phyloP scores from a whole-genome alignment of 1,284 basidiomycete genomes.

The Boletus sp. region DNA sequence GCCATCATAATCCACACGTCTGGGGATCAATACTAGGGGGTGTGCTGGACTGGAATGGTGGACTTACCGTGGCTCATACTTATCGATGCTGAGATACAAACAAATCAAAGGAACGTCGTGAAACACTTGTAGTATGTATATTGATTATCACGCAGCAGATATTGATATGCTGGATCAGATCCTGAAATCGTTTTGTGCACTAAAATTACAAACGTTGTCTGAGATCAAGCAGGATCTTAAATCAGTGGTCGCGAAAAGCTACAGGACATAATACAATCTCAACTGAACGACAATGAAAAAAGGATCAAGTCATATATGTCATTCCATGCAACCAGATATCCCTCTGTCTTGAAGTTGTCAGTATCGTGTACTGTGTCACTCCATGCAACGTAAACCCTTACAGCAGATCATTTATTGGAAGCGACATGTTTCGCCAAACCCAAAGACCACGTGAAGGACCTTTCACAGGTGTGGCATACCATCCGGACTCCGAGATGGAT shows the following conservation, averaged over 20 bases:
- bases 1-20: too few relatives aligned
- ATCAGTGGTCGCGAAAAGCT: not conserved
- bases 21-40: too few relatives aligned
- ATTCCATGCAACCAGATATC: not conserved
- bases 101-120: not conserved
- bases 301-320: not conserved
- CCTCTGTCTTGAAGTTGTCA: not conserved
- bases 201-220: not conserved
- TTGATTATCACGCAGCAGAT: not conserved
- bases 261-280: not conserved
- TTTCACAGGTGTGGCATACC: slow-evolving; percentile 11
- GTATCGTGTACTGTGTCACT: not conserved
- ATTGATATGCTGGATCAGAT: not conserved
- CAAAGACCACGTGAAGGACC: slow-evolving; percentile 14
- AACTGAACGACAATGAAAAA: not conserved
- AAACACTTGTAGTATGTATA: not conserved
- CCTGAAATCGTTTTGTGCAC: not conserved
- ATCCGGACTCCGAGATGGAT: slow-evolving; percentile 9
- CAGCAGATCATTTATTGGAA: slow-evolving; percentile 11
- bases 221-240: not conserved
- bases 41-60: too few relatives aligned
- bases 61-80: not conserved
- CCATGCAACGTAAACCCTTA: not conserved
- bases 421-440: slow-evolving; percentile 21
- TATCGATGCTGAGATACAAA: not conserved